Evolutionary conservation across 1,139 yeast species (phyloP), one percentile per base, ranked within the genome.

Genomic region (Meyerozyma carpophila): DNA sequence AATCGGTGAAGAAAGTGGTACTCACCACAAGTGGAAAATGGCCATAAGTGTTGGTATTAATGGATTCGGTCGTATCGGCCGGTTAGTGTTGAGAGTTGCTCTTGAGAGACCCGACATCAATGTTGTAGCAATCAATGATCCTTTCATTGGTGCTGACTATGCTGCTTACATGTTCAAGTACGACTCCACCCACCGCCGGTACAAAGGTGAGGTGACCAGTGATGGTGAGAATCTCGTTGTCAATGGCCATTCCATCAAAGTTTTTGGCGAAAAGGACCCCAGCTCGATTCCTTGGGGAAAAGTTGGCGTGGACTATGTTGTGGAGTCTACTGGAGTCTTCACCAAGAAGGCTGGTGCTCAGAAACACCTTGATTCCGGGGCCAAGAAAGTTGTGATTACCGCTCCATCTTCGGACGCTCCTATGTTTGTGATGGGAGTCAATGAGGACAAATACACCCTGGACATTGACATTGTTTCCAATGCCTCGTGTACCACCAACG

Each of bases 11-110:
- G 18, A 16, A 16, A 16, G 18, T 3, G 18, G 18, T 16, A 3
- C 18, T 27, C 29, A 27, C 29, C 27, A 31, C 42, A 27, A 27
- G 11, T 18, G 18, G 21, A 51, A 44, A 36, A 54, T 54, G 58
- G 63, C 62, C 55, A 58, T 59, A 55, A 58, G 55, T 45, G 57
- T 84, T 68, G 93, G 93, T 77, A 85, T 84, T 69, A 84, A 84
- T 83, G 93, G 93, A 64, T 84, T 84, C 83, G 94, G 94, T 60
- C 82, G 94, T 72, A 84, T 84, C 59, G 94, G 94, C 57, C 88
- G 94, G 73, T 81, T 84, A 64, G 94, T 85, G 56, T 75, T 84
- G 65, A 82, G 94, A 78, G 78, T 83, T 63, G 93, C 93, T 54
- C 73, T 84, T 58, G 57, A 62, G 54, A 79, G 86, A 79, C 71